These are phyloP conservation scores for Huntiella bhutanensis DNA, from an alignment of 2,329 filamentous ascomycete species.

Conservation along the genomic window DNA sequence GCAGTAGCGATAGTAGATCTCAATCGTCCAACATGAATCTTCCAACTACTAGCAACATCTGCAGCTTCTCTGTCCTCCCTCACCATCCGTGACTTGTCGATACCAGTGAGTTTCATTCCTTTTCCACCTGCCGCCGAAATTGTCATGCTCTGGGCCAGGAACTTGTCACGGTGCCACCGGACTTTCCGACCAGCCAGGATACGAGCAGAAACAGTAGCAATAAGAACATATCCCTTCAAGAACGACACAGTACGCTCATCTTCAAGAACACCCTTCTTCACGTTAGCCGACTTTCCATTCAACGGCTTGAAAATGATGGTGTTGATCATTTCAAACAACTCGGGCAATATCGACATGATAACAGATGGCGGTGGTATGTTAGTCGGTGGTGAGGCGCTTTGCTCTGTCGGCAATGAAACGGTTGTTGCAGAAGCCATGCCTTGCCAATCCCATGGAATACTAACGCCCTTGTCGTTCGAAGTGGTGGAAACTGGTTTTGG, in stretches of 20 bases:
- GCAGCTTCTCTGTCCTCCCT: constrained; percentile 72
- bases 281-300: constrained; percentile 34
- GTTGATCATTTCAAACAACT: constrained; percentile 47
- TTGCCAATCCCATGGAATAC: background rate
- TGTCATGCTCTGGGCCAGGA: constrained; percentile 71
- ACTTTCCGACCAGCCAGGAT: constrained; percentile 69
- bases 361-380: constrained; percentile 82
- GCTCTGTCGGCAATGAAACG: background rate
- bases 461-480: background rate
- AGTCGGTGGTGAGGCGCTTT: constrained; percentile 39
- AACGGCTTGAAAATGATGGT: constrained; percentile 46
- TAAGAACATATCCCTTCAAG: constrained; percentile 41
- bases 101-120: constrained; percentile 77
- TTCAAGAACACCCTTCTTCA: constrained; percentile 44
- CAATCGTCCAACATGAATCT: constrained; percentile 53
- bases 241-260: constrained; percentile 44
- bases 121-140: constrained; percentile 61
- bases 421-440: background rate
- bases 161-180: constrained; percentile 79
- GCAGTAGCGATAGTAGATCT: constrained; percentile 52
- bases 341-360: constrained; percentile 57
- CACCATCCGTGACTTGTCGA: constrained; percentile 66
- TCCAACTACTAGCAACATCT: constrained; percentile 60
- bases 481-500: background rate
- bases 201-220: constrained; percentile 52